Evolutionary conservation across 176 grass and related monocot species (phyloP), one percentile per base, ranked within the genome.

Genomic region (Oropetium thomaeum): DNA sequence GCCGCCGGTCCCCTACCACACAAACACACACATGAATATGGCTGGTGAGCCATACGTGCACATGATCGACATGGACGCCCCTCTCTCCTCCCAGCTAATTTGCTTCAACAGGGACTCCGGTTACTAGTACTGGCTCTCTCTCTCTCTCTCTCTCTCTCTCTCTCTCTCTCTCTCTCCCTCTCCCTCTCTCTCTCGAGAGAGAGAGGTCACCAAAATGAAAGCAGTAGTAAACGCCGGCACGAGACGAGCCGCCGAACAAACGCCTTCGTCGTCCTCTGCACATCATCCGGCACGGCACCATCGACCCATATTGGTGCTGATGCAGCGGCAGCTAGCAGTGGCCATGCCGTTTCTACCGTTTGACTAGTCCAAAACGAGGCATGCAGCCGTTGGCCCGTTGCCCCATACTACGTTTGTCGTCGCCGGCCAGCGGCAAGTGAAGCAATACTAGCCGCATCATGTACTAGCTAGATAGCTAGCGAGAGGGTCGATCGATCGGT

Each of bases 311-410:
- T n/a, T n/a, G n/a, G n/a, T n/a, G n/a, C n/a, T n/a, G 35, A 7
- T 47, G 44, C 44, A 28, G 53, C 35, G 58, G 29, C 23, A 54
- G 2, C 23, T 23, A 67, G 62, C 47, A 29, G 42, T 34, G 77
- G 63, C 53, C 17, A 47, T 61, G 65, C 30, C 8, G 14, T 35
- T 20, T 7, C 51, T 53, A 77, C 30, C 58, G 47, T 82, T 82
- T 87, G 66, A 77, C 85, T 71, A 77, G 58, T 33, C 58, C 73
- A 71, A 41, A 87, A 65, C 58, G 38, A 77, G 85, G 78, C 73
- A 77, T 65, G 29, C 79, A 87, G 29, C 16, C 20, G 11, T 70
- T 65, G 58, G 64, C 65, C 71, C 40, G 33, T 37, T n/a, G n/a
- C n/a, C n/a, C n/a, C n/a, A n/a, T n/a, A n/a, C n/a, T n/a, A n/a